Percentiles rank a stretch among this genome's conserved stretches.
These are phyloP conservation scores for Gastrolobium bilobum DNA, from an alignment of 306 rosid genomes.

Conservation along the genomic window DNA sequence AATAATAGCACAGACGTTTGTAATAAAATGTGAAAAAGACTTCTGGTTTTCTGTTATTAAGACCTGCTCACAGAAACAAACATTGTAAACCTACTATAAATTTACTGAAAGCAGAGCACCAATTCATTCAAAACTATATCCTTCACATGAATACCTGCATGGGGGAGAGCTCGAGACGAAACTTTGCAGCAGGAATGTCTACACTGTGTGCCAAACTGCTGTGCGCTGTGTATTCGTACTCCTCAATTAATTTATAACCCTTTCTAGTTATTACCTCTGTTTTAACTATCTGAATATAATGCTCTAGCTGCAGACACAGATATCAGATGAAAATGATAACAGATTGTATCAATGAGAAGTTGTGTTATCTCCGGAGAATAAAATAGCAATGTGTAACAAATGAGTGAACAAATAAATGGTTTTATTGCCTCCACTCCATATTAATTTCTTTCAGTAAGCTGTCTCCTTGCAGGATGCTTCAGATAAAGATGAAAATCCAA, in stretches of 20 bases:
- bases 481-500: constrained; percentile 20
- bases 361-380: constrained; percentile 26
- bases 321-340: constrained; percentile 36
- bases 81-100: constrained; percentile 23
- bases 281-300: constrained; percentile 95
- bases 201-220: constrained; percentile 81
- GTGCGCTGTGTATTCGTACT: constrained; percentile 97
- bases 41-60: constrained; percentile 78
- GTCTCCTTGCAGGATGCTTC: constrained; percentile 2
- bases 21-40: constrained; percentile 93
- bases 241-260: constrained; percentile 73
- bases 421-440: constrained; percentile 11
- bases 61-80: constrained; percentile 64
- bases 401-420: background rate
- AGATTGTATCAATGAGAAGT: constrained; percentile 11
- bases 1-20: constrained; percentile 93
- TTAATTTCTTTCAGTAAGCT: constrained; percentile 1
- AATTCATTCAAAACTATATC: constrained; percentile 31
- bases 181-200: constrained; percentile 81
- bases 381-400: constrained; percentile 15
- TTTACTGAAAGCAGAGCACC: constrained; percentile 11
- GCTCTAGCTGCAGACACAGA: constrained; percentile 79
- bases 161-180: constrained; percentile 97
- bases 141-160: constrained; percentile 76
- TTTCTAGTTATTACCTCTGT: constrained; percentile 76